These are phyloP conservation scores for Kazachstania taianensis DNA, from an alignment of 805 yeast genomes.

Conservation along the genomic window DNA sequence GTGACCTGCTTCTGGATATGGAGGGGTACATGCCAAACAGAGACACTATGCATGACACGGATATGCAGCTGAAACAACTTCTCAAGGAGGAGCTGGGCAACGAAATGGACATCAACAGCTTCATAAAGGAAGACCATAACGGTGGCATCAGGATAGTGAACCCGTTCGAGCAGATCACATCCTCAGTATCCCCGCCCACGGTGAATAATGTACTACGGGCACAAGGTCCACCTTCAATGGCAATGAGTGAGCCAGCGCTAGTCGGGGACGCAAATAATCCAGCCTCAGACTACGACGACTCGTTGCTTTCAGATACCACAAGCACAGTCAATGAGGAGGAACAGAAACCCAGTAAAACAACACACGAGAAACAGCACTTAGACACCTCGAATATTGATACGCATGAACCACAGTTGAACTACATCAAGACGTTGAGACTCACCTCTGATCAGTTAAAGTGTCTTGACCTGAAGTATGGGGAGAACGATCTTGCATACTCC, in stretches of 20 bases:
- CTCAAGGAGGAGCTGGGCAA: constrained; percentile 66
- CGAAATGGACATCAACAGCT: constrained; percentile 35
- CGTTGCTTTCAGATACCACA: background rate
- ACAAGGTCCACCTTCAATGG: constrained; percentile 1
- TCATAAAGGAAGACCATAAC: constrained; percentile 48
- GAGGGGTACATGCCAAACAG: constrained; percentile 90
- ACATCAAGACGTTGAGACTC: constrained; percentile 78
- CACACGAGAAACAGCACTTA: background rate
- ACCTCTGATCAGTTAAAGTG: constrained; percentile 81
- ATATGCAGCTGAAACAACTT: constrained; percentile 61
- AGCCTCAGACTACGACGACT: constrained; percentile 1
- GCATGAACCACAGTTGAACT: constrained; percentile 24
- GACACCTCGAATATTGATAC: constrained; percentile 6
- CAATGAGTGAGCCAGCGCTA: constrained; percentile 11
- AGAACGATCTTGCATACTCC: constrained; percentile 65
- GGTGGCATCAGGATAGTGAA: constrained; percentile 56
- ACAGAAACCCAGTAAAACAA: background rate
- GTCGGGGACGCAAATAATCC: background rate
- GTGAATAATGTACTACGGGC: constrained; percentile 1
- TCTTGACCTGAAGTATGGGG: constrained; percentile 66
- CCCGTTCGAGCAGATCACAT: constrained; percentile 18
- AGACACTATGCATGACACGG: constrained; percentile 65
- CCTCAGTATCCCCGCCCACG: constrained; percentile 12
- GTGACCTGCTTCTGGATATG: constrained; percentile 85
- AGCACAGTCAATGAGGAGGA: background rate